Percentiles rank a stretch among this genome's conserved stretches.
phyloP scores from a whole-genome alignment of 2,329 filamentous ascomycete genomes.

The Penicillium sp. region DNA sequence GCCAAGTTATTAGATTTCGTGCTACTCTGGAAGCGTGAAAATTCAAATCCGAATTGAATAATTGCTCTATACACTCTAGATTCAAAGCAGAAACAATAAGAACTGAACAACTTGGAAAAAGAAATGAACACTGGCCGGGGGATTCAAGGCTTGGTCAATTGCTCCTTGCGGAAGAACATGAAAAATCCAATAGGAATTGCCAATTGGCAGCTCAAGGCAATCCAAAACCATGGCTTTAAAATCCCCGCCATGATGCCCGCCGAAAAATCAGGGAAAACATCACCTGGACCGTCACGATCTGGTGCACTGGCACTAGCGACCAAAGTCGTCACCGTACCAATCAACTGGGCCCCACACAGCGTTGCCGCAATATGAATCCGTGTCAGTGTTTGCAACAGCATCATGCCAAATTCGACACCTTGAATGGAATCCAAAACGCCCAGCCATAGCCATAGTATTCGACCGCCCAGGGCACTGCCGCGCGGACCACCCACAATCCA shows the following conservation, averaged over 20 bases:
- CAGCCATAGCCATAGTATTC: slow-evolving; percentile 66
- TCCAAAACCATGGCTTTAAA: slow-evolving; percentile 60
- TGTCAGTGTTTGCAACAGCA: slow-evolving; percentile 64
- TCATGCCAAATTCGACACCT: slow-evolving; percentile 67
- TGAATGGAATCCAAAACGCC: slow-evolving; percentile 66
- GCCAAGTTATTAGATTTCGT: accelerated
- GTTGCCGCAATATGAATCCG: slow-evolving; percentile 64
- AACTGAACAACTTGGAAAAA: neutral
- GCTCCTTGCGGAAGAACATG: slow-evolving; percentile 47
- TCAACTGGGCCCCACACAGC: slow-evolving; percentile 59
- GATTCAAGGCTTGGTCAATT: slow-evolving; percentile 44
- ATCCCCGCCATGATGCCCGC: slow-evolving; percentile 47
- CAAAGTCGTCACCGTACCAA: slow-evolving; percentile 64
- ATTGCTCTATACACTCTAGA: too few relatives aligned
- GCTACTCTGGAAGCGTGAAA: too few relatives aligned
- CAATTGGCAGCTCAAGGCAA: slow-evolving; percentile 60
- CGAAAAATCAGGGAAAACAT: slow-evolving; percentile 62
- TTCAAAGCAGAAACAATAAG: too few relatives aligned
- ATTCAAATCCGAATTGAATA: too few relatives aligned
- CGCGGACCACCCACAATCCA: slow-evolving; percentile 57
- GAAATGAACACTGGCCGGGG: neutral
- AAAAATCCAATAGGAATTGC: slow-evolving; percentile 42
- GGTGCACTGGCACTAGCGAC: slow-evolving; percentile 61
- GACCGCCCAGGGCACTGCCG: slow-evolving; percentile 56
- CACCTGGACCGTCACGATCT: slow-evolving; percentile 60